Percentiles rank a stretch among this genome's conserved stretches.
Evolutionary conservation across 371 early-diverging fungal species (phyloP).

Genomic region (Dinochytrium kinnereticum): DNA sequence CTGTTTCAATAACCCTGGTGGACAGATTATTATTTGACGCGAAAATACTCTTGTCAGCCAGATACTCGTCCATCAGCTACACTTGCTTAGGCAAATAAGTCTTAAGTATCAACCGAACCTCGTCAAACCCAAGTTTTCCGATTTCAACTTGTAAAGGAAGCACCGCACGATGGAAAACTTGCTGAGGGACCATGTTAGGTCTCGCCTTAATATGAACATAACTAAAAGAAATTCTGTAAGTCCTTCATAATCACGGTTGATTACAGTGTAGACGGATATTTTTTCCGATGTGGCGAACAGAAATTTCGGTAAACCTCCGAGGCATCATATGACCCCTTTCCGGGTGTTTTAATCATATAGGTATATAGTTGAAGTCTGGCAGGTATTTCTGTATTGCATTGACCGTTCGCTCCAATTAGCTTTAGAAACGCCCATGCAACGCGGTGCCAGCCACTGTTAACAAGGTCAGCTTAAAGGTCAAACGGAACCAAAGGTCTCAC

Average conservation of each 20-base stretch:
- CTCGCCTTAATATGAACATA: conserved; percentile 25
- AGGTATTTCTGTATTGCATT: conserved; percentile 36
- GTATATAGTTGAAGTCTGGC: conserved; percentile 44
- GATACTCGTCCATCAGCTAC: conserved; percentile 40
- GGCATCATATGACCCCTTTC: background rate
- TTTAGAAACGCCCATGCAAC: conserved; percentile 54
- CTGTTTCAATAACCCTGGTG: background rate
- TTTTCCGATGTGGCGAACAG: conserved; percentile 1
- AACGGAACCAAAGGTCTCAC: background rate
- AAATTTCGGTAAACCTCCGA: background rate
- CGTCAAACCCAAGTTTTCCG: conserved; percentile 41
- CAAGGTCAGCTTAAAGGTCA: background rate
- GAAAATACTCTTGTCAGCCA: conserved; percentile 29
- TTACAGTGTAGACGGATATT: conserved; percentile 43
- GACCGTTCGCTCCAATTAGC: conserved; percentile 31
- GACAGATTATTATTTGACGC: conserved; percentile 4
- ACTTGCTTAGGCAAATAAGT: background rate
- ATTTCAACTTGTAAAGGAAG: conserved; percentile 36
- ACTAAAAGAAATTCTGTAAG: background rate
- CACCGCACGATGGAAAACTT: conserved; percentile 22
- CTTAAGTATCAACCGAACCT: conserved; percentile 17
- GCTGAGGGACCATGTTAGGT: background rate
- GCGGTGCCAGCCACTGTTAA: conserved; percentile 12
- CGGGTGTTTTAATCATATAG: conserved; percentile 19
- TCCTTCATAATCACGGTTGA: conserved; percentile 19